A percentile compares a stretch with the other conserved stretches of the same genome.
Conservation (phyloP, 441 rosid genomes). For the Capsella rubella region DNA sequence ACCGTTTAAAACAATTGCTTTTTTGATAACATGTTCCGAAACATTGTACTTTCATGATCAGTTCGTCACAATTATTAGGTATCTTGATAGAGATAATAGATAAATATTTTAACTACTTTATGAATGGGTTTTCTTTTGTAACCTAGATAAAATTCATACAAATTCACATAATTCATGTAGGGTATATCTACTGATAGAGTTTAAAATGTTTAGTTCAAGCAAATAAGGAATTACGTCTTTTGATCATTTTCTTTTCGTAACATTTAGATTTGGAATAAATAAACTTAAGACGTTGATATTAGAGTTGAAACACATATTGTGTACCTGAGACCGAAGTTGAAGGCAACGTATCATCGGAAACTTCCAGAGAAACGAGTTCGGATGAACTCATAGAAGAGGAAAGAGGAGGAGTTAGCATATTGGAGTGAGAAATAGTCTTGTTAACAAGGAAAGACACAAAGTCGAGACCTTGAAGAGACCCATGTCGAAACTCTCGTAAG, state of each 20-base stretch:
- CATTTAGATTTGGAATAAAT: background rate
- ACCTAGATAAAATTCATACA: background rate
- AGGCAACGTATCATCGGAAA: slow-evolving; percentile 34
- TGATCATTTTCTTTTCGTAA: background rate
- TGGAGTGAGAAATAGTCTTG: slow-evolving; percentile 62
- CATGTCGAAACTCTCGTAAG: slow-evolving; percentile 41
- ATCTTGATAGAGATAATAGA: background rate
- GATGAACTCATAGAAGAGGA: slow-evolving; percentile 31
- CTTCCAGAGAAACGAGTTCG: slow-evolving; percentile 41
- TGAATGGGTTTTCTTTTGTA: background rate
- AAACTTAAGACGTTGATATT: background rate
- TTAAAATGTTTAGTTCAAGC: background rate
- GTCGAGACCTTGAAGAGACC: slow-evolving; percentile 35
- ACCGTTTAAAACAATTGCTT: background rate
- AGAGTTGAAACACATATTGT: background rate
- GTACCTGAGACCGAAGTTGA: slow-evolving; percentile 53
- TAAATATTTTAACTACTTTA: background rate
- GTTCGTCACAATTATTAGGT: slow-evolving; percentile 12
- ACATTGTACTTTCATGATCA: slow-evolving; percentile 19
- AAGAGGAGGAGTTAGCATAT: slow-evolving; percentile 26
- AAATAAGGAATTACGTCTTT: background rate
- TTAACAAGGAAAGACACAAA: slow-evolving; percentile 59
- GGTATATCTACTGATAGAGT: background rate
- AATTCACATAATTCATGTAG: too few species aligned
- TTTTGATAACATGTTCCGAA: background rate